Evolutionary conservation across 306 rosid genomes (phyloP).

Genomic region (Pyrus betulifolia): DNA sequence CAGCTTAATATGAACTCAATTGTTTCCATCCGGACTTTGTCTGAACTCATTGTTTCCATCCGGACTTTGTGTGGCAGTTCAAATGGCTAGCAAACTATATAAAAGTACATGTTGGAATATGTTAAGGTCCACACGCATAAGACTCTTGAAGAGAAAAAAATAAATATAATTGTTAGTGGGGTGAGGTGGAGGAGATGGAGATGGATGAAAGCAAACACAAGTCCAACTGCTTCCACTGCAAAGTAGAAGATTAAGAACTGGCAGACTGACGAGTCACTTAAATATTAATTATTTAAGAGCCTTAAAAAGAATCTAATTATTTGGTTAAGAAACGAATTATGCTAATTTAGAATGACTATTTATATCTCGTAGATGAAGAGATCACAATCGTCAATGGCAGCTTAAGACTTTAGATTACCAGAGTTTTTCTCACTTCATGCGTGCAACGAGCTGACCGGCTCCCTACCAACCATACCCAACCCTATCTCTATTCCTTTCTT

Average conservation of each 20-base stretch:
- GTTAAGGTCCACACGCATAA: constrained; percentile 71
- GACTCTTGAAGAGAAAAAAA: constrained; percentile 29
- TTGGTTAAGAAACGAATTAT: background rate
- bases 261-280: constrained; percentile 26
- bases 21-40: background rate
- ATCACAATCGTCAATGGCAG: constrained; percentile 25
- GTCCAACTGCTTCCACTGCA: constrained; percentile 77
- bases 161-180: background rate
- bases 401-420: constrained; percentile 22
- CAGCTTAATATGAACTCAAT: constrained; percentile 20
- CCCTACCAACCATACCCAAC: constrained; percentile 64
- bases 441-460: constrained; percentile 58
- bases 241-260: constrained; percentile 26
- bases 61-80: constrained; percentile 12
- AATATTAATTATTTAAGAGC: background rate
- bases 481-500: background rate
- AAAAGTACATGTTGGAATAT: constrained; percentile 9
- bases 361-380: background rate
- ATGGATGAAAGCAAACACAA: constrained; percentile 15
- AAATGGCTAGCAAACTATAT: constrained; percentile 22
- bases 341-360: background rate
- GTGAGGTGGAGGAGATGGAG: background rate
- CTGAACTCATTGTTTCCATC: background rate
- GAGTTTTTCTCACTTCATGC: constrained; percentile 29
- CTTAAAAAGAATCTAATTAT: background rate